phyloP scores from a whole-genome alignment of 768 basidiomycete species.

The Phanerochaete sordida region DNA sequence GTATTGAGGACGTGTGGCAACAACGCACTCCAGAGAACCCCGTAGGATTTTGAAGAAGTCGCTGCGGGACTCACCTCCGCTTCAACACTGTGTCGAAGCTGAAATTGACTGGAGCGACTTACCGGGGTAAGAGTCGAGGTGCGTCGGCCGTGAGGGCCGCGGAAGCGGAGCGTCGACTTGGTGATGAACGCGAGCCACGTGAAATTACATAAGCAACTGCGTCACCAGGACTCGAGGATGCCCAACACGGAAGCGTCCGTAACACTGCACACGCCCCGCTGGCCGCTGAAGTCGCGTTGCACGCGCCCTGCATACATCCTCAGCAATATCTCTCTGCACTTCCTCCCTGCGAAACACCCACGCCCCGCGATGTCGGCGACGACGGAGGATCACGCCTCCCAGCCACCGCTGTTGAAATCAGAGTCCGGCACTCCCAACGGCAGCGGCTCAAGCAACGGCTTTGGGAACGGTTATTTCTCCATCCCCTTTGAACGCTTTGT shows the following conservation, averaged over 20 bases:
- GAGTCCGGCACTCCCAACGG: conserved; percentile 23
- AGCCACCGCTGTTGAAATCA: conserved; percentile 29
- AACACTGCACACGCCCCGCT: not conserved
- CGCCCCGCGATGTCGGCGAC: conserved; percentile 10
- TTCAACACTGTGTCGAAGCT: too few relatives aligned
- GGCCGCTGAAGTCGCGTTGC: conserved; percentile 1
- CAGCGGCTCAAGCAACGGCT: conserved; percentile 15
- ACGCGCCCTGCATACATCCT: not conserved
- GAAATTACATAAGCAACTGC: not conserved
- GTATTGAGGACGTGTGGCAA: too few relatives aligned
- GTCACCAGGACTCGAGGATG: not conserved
- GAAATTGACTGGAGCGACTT: too few relatives aligned
- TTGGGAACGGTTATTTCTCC: conserved; percentile 65
- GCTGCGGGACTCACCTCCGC: too few relatives aligned
- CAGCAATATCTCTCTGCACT: not conserved
- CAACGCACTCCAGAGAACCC: too few relatives aligned
- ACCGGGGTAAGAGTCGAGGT: too few relatives aligned
- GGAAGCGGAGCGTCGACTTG: too few relatives aligned
- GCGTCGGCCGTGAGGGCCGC: too few relatives aligned
- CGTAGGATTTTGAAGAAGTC: too few relatives aligned
- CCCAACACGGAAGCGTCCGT: not conserved
- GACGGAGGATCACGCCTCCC: conserved; percentile 22
- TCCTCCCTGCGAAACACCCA: not conserved
- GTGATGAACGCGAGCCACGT: conserved; percentile 1
- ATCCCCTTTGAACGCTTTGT: conserved; percentile 70